Conservation (phyloP, 1,284 basidiomycete genomes). For the Dichomitus squalens region DNA sequence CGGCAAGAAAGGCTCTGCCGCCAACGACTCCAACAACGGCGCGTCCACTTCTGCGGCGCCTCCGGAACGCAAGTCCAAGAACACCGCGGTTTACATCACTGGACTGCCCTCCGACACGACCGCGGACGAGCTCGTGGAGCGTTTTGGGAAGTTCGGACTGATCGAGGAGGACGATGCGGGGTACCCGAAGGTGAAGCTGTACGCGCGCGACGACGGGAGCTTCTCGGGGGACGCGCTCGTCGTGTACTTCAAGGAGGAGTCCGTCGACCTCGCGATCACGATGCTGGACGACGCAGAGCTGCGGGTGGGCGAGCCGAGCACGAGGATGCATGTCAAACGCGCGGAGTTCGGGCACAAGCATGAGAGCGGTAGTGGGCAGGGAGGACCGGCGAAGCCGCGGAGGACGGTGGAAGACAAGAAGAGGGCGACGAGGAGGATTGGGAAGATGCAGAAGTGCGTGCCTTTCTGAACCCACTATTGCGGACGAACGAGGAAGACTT, state of each 20-base stretch:
- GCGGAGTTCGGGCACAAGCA: constrained; percentile 85
- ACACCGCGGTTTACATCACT: constrained; percentile 93
- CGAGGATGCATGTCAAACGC: constrained; percentile 80
- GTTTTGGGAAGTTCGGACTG: constrained; percentile 91
- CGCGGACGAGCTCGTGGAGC: constrained; percentile 72
- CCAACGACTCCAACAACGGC: background rate
- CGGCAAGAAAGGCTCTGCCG: constrained; percentile 52
- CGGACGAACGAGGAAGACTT: background rate
- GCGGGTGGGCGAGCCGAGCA: constrained; percentile 75
- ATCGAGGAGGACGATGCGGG: constrained; percentile 91
- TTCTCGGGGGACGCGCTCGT: constrained; percentile 97
- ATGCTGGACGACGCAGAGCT: constrained; percentile 94
- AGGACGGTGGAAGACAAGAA: constrained; percentile 80
- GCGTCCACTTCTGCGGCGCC: constrained; percentile 16
- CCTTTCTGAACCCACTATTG: background rate
- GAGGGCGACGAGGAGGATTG: constrained; percentile 77
- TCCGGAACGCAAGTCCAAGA: constrained; percentile 70
- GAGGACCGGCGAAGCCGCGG: constrained; percentile 45
- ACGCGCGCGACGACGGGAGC: constrained; percentile 84
- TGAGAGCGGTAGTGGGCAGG: constrained; percentile 31
- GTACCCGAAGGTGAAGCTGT: constrained; percentile 91
- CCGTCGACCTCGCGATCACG: constrained; percentile 83
- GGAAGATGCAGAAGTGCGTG: constrained; percentile 87
- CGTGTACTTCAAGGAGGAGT: constrained; percentile 97
- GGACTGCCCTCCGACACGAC: constrained; percentile 83